These are phyloP conservation scores for Xylaria sp. DNA, from an alignment of 2,329 filamentous ascomycete genomes.

Conservation along the genomic window DNA sequence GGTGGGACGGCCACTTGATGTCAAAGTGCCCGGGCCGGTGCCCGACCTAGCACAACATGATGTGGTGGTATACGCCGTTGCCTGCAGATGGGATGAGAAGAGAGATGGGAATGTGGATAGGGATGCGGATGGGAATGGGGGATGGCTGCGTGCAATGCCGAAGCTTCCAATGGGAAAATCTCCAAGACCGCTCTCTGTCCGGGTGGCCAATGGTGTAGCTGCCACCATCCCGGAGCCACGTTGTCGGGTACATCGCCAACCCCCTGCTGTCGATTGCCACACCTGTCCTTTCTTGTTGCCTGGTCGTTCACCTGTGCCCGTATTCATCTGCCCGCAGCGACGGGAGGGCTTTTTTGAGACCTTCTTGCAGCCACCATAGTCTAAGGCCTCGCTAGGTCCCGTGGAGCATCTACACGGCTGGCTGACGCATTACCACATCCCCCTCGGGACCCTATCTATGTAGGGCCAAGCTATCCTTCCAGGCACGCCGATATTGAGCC, in stretches of 20 bases:
- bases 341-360: neutral
- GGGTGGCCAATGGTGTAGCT: constrained; percentile 15
- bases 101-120: too few species aligned
- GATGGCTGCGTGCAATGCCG: neutral
- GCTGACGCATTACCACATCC: neutral
- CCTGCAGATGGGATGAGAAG: too few species aligned
- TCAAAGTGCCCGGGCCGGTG: constrained; percentile 9
- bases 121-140: too few species aligned
- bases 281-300: neutral
- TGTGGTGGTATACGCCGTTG: neutral
- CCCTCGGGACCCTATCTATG: neutral
- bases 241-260: constrained; percentile 26
- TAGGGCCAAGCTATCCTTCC: neutral
- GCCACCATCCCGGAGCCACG: constrained; percentile 25
- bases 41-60: constrained; percentile 22
- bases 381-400: too few species aligned
- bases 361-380: neutral
- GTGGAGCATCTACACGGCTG: neutral
- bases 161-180: neutral
- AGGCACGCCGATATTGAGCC: neutral
- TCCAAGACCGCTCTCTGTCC: neutral
- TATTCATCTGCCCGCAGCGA: neutral
- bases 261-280: constrained; percentile 18
- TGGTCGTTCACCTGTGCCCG: neutral
- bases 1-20: neutral